These are phyloP conservation scores for Vicia faba DNA, from an alignment of 306 rosid species.

Conservation along the genomic window DNA sequence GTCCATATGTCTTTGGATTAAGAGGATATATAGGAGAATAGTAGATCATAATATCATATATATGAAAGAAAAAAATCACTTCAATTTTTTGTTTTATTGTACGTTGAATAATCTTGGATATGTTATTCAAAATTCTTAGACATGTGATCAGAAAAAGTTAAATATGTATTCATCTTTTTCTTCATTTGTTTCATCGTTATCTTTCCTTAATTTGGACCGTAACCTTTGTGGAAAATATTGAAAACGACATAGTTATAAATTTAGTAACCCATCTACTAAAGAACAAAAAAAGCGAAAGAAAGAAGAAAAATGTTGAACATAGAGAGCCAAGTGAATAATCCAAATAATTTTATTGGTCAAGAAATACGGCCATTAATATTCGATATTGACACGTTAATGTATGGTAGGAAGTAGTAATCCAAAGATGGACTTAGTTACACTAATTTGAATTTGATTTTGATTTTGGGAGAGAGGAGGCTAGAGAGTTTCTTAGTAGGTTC, in stretches of 20 bases:
- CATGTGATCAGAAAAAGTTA: not conserved
- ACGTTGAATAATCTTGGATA: slow-evolving; percentile 46
- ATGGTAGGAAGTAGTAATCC: slow-evolving; percentile 26
- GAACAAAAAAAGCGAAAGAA: slow-evolving; percentile 10
- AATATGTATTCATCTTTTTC: not conserved
- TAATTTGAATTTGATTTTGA: not conserved
- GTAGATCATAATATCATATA: not conserved
- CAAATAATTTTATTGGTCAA: slow-evolving; percentile 56
- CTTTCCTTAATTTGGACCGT: slow-evolving; percentile 21
- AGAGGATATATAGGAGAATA: slow-evolving; percentile 26
- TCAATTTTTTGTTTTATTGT: slow-evolving; percentile 47
- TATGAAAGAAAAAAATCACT: slow-evolving; percentile 35
- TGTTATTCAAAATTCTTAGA: slow-evolving; percentile 17
- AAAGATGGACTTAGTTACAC: slow-evolving; percentile 41
- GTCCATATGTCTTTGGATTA: slow-evolving; percentile 47
- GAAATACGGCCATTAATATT: slow-evolving; percentile 57
- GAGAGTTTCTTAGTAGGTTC: slow-evolving; percentile 53
- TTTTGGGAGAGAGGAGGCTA: not conserved
- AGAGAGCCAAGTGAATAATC: slow-evolving; percentile 30
- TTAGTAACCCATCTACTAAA: slow-evolving; percentile 8
- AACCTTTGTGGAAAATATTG: slow-evolving; percentile 25
- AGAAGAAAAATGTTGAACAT: not conserved
- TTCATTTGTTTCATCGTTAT: slow-evolving; percentile 21
- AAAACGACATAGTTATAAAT: slow-evolving; percentile 26
- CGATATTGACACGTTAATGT: slow-evolving; percentile 61